These are phyloP conservation scores for Melaleuca alternifolia DNA, from an alignment of 345 rosid species.

Conservation along the genomic window DNA sequence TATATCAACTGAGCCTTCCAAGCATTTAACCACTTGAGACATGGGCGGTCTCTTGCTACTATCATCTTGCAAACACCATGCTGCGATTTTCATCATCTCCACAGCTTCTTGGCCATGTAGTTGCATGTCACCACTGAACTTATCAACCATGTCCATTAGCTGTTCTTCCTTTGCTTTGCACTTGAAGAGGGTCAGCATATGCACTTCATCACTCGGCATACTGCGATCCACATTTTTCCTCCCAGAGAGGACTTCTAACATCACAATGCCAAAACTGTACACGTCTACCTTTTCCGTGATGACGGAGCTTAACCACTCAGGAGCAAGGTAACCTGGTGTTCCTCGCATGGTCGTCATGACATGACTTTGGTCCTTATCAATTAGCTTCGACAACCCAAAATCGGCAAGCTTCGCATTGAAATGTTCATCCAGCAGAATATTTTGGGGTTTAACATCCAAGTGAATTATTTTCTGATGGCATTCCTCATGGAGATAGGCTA, in stretches of 20 bases:
- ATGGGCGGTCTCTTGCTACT: not conserved
- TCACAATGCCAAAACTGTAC: not conserved
- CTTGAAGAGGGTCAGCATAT: not conserved
- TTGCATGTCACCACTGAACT: not conserved
- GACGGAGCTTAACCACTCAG: not conserved
- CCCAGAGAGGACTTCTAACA: not conserved
- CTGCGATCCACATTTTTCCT: not conserved
- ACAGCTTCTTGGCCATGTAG: not conserved
- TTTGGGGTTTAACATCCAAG: not conserved
- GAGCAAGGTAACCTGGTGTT: not conserved
- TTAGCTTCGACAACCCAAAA: not conserved
- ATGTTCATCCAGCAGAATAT: not conserved
- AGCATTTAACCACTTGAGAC: not conserved
- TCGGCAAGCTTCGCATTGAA: not conserved
- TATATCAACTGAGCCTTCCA: not conserved
- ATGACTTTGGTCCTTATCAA: not conserved
- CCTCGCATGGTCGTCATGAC: not conserved
- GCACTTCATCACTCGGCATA: not conserved
- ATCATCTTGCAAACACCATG: not conserved
- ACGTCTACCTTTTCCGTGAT: not conserved
- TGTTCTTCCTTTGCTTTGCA: not conserved
- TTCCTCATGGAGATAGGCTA: not conserved
- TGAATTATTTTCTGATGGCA: not conserved
- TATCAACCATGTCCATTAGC: not conserved
- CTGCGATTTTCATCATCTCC: not conserved